phyloP scores from a whole-genome alignment of 176 grass and related monocot genomes.

The Stipa capillata region DNA sequence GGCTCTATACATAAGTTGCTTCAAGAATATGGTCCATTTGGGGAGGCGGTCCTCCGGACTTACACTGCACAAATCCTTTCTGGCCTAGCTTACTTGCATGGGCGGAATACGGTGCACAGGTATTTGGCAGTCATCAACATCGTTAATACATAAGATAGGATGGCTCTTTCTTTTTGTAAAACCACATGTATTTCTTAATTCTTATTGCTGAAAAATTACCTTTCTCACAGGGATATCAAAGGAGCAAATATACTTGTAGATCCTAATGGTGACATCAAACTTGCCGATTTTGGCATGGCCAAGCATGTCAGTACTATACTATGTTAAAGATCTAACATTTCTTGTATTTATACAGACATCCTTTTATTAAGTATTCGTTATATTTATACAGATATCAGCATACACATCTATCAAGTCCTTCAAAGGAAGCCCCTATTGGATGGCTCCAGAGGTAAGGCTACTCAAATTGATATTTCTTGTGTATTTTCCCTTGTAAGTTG shows the following conservation, averaged over 20 bases:
- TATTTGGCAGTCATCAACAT: slow-evolving; percentile 19
- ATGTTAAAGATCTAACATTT: not conserved
- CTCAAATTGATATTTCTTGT: not conserved
- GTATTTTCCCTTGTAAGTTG: not conserved
- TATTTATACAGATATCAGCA: slow-evolving; percentile 54
- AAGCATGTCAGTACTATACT: slow-evolving; percentile 68
- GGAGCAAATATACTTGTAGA: slow-evolving; percentile 99
- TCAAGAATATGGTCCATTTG: slow-evolving; percentile 83
- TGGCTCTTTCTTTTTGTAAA: slow-evolving; percentile 1
- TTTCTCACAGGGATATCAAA: slow-evolving; percentile 77
- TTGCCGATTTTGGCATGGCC: slow-evolving; percentile 99
- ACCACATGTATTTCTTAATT: not conserved
- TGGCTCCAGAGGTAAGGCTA: slow-evolving; percentile 87
- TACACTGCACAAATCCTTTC: slow-evolving; percentile 92
- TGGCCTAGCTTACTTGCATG: slow-evolving; percentile 89
- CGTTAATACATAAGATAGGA: not conserved
- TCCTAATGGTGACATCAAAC: slow-evolving; percentile 90
- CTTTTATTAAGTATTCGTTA: slow-evolving; percentile 14
- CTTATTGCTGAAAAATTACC: slow-evolving; percentile 1
- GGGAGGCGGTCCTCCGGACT: slow-evolving; percentile 68
- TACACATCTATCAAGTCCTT: slow-evolving; percentile 90
- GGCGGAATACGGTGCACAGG: slow-evolving; percentile 92
- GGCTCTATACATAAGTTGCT: slow-evolving; percentile 96
- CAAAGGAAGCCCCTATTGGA: slow-evolving; percentile 98
- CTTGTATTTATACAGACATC: slow-evolving; percentile 19